A percentile compares a stretch with the other conserved stretches of the same genome.
Evolutionary conservation across 2,329 filamentous ascomycete genomes (phyloP).

Genomic region (Rhynchosporium graminicola): DNA sequence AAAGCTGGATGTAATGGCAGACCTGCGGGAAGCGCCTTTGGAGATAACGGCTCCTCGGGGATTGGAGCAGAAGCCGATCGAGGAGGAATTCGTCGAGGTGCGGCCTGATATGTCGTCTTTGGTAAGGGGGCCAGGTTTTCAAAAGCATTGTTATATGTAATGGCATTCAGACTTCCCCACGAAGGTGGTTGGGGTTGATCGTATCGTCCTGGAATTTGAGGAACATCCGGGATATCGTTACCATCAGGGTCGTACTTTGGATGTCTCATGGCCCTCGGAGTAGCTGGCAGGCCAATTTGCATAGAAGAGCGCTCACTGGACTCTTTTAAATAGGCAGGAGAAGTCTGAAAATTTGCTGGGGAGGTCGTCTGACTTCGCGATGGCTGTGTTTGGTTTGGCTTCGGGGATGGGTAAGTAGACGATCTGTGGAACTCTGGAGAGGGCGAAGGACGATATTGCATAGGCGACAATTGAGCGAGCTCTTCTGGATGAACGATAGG

Average conservation of each 20-base stretch:
- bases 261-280: conserved; percentile 87
- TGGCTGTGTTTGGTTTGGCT: conserved; percentile 43
- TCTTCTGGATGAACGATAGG: conserved; percentile 74
- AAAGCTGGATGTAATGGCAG: conserved; percentile 47
- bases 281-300: conserved; percentile 80
- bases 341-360: conserved; percentile 38
- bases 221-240: conserved; percentile 57
- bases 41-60: conserved; percentile 47
- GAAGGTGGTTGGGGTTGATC: conserved; percentile 28
- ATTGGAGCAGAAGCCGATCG: conserved; percentile 64
- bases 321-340: conserved; percentile 44
- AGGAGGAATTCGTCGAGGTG: conserved; percentile 52
- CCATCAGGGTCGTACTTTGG: conserved; percentile 65
- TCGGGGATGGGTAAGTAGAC: conserved; percentile 38
- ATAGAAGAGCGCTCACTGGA: conserved; percentile 48
- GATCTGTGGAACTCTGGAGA: conserved; percentile 33
- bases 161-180: conserved; percentile 34
- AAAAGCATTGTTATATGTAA: conserved; percentile 34
- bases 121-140: conserved; percentile 39
- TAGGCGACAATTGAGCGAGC: conserved; percentile 44
- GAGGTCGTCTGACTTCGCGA: conserved; percentile 65
- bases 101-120: conserved; percentile 39
- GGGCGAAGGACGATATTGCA: conserved; percentile 31
- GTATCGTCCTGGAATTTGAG: conserved; percentile 53
- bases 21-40: conserved; percentile 38